These are phyloP conservation scores for Sclerotinia spermophila DNA, from an alignment of 2,329 filamentous ascomycete species.

Conservation along the genomic window DNA sequence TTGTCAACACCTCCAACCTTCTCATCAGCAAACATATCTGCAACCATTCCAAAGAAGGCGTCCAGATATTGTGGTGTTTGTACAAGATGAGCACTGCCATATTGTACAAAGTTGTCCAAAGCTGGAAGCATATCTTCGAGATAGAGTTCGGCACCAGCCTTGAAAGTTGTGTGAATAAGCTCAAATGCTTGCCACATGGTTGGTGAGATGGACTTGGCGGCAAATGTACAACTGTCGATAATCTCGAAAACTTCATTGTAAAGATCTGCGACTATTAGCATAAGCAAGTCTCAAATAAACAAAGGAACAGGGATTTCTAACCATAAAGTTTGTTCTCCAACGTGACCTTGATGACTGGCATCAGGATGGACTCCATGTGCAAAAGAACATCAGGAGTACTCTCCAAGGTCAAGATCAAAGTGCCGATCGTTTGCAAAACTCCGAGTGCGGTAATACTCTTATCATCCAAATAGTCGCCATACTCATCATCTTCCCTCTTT, in stretches of 20 bases:
- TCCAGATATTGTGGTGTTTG: slow-evolving; percentile 84
- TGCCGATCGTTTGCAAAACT: slow-evolving; percentile 95
- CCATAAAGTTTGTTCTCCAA: slow-evolving; percentile 96
- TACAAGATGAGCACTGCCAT: slow-evolving; percentile 74
- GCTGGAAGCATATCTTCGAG: slow-evolving; percentile 98
- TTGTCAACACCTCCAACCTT: slow-evolving; percentile 92
- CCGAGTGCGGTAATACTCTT: slow-evolving; percentile 97
- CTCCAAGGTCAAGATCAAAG: slow-evolving; percentile 91
- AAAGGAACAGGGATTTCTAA: slow-evolving; percentile 39
- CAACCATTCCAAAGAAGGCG: slow-evolving; percentile 89
- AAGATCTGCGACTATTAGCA: slow-evolving; percentile 55
- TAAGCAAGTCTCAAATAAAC: slow-evolving; percentile 20
- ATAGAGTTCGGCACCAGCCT: slow-evolving; percentile 93
- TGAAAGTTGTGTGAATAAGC: slow-evolving; percentile 94
- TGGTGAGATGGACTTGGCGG: slow-evolving; percentile 88
- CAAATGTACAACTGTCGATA: slow-evolving; percentile 98
- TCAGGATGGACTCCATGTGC: slow-evolving; percentile 91
- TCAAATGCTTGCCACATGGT: slow-evolving; percentile 99
- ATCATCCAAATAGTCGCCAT: slow-evolving; percentile 90
- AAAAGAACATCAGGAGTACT: slow-evolving; percentile 93
- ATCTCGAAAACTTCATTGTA: slow-evolving; percentile 99
- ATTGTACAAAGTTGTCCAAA: slow-evolving; percentile 96
- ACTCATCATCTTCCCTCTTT: slow-evolving; percentile 70
- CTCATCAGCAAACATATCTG: slow-evolving; percentile 87
- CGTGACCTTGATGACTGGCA: slow-evolving; percentile 95